These are phyloP conservation scores for Umbelopsis ramanniana DNA, from an alignment of 192 early-diverging fungal species.

Conservation along the genomic window DNA sequence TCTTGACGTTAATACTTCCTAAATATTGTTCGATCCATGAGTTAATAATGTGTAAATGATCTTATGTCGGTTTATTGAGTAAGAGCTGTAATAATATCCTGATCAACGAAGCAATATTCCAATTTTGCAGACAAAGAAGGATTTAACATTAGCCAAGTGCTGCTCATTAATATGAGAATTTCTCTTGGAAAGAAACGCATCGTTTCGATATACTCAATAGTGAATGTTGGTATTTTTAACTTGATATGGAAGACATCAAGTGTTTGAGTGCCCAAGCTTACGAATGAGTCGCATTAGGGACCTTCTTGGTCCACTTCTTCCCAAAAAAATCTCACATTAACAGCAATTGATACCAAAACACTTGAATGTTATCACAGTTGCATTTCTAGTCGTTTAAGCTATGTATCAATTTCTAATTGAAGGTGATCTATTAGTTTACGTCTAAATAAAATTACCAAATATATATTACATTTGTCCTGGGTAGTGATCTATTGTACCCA, in stretches of 20 bases:
- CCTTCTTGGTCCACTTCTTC: slow-evolving; percentile 37
- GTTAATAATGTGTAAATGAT: not conserved
- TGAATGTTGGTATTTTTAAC: slow-evolving; percentile 13
- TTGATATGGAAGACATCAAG: slow-evolving; percentile 11
- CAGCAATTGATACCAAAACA: slow-evolving; percentile 29
- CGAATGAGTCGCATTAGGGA: slow-evolving; percentile 25
- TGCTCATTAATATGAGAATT: slow-evolving; percentile 32
- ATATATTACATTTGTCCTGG: slow-evolving; percentile 27
- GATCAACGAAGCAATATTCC: too few relatives aligned
- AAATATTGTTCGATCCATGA: not conserved
- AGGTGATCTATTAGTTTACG: too few relatives aligned
- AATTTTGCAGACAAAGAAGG: not conserved
- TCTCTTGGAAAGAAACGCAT: slow-evolving; percentile 38
- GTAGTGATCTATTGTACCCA: slow-evolving; percentile 33
- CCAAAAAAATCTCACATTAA: slow-evolving; percentile 29
- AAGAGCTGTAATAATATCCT: not conserved
- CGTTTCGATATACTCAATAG: slow-evolving; percentile 26
- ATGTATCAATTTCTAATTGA: too few relatives aligned
- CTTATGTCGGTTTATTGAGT: slow-evolving; percentile 35
- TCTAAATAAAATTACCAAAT: too few relatives aligned
- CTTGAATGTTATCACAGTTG: slow-evolving; percentile 32
- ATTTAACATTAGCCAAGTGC: slow-evolving; percentile 29
- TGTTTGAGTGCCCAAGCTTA: slow-evolving; percentile 20
- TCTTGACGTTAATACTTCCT: not conserved
- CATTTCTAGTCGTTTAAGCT: slow-evolving; percentile 35